phyloP scores from a whole-genome alignment of 169 alveolate genomes.

The Plasmodium inui region DNA sequence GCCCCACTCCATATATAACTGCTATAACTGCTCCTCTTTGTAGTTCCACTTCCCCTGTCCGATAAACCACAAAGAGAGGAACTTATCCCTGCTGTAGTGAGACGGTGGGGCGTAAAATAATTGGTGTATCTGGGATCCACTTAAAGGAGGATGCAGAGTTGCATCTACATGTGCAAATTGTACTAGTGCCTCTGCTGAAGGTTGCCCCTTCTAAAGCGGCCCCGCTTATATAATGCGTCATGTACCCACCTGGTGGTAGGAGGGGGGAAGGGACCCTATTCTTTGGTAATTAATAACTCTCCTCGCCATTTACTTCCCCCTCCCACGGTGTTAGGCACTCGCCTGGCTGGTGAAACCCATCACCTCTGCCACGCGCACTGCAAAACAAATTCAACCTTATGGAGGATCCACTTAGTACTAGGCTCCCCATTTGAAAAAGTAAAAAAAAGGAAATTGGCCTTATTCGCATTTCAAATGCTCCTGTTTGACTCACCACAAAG shows the following conservation, averaged over 20 bases:
- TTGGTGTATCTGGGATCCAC: neutral
- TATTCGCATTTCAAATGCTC: neutral
- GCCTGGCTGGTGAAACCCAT: neutral
- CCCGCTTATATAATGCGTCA: no score
- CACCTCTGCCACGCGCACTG: neutral
- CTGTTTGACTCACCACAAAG: neutral
- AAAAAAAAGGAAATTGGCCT: neutral
- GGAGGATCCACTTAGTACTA: neutral
- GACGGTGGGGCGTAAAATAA: neutral
- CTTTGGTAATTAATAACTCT: no score
- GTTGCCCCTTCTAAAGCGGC: neutral
- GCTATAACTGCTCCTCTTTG: neutral
- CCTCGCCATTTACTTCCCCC: neutral
- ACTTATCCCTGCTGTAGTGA: neutral
- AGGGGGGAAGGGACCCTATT: no score
- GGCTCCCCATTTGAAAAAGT: neutral
- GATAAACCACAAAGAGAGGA: neutral
- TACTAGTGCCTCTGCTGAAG: neutral
- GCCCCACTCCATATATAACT: no score
- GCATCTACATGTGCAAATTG: neutral
- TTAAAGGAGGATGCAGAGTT: neutral
- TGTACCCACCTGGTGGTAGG: no score
- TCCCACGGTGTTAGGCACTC: neutral
- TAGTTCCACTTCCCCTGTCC: neutral
- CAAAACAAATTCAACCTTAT: neutral